A percentile compares a stretch with the other conserved stretches of the same genome.
These are phyloP conservation scores for Elsinoe batatas DNA, from an alignment of 2,329 filamentous ascomycete genomes.

Conservation along the genomic window DNA sequence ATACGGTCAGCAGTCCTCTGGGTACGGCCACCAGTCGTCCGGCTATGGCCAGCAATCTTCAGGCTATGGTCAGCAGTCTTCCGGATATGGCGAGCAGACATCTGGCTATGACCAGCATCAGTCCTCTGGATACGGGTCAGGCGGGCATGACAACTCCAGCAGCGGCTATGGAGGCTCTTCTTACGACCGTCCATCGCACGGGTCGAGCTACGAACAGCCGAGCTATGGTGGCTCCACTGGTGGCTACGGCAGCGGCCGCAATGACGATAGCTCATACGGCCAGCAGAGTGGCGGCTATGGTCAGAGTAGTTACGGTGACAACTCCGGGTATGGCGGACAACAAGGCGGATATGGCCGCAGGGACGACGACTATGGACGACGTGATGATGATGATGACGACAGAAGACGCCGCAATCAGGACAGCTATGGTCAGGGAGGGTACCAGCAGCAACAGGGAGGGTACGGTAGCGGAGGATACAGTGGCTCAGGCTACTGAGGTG, in stretches of 20 bases:
- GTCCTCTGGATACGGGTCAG: background rate
- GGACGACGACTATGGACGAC: slow-evolving; percentile 1
- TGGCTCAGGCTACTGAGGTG: background rate
- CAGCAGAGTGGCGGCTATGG: background rate
- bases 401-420: background rate
- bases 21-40: background rate
- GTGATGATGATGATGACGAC: slow-evolving; percentile 8
- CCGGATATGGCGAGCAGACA: background rate
- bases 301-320: background rate
- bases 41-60: background rate
- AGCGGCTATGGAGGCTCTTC: background rate
- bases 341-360: slow-evolving; percentile 5
- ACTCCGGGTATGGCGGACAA: slow-evolving; percentile 1
- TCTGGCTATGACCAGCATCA: background rate
- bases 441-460: slow-evolving; percentile 5
- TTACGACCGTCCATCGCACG: background rate
- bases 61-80: background rate
- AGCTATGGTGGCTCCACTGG: background rate
- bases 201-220: background rate
- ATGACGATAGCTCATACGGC: background rate
- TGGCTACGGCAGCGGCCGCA: background rate
- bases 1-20: background rate
- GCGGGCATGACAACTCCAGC: background rate
- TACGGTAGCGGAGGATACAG: background rate
- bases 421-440: slow-evolving; percentile 5